phyloP scores from a whole-genome alignment of 495 filamentous ascomycete genomes.

The Hypoxylon cercidicola region DNA sequence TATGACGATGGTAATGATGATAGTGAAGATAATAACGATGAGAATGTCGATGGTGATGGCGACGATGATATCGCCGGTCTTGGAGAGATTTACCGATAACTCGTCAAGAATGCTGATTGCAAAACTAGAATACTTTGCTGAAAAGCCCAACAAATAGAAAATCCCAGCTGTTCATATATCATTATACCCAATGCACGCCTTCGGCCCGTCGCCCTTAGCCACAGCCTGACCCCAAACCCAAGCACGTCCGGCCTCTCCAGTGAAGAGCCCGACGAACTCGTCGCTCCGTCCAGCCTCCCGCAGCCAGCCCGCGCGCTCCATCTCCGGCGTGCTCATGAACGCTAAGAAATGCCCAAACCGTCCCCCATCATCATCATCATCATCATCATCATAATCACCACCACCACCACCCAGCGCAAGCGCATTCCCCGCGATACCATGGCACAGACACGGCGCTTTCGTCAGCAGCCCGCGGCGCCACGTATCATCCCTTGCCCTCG shows the following conservation, averaged over 20 bases:
- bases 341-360: slow-evolving; percentile 33
- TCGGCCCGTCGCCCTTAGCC: background rate
- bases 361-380: slow-evolving; percentile 8
- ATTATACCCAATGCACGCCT: slow-evolving; percentile 41
- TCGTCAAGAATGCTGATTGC: too few relatives aligned
- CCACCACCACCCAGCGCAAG: slow-evolving; percentile 43
- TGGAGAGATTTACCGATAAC: too few relatives aligned
- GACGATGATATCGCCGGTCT: too few relatives aligned
- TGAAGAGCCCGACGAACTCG: slow-evolving; percentile 29
- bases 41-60: too few relatives aligned
- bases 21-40: too few relatives aligned
- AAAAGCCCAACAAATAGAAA: background rate
- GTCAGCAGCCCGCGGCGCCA: slow-evolving; percentile 64
- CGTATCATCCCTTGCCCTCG: slow-evolving; percentile 57
- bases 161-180: slow-evolving; percentile 13
- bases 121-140: too few relatives aligned
- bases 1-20: too few relatives aligned
- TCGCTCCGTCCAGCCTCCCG: slow-evolving; percentile 2
- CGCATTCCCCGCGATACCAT: slow-evolving; percentile 72
- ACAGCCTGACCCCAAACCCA: slow-evolving; percentile 40
- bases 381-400: too few relatives aligned
- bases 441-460: slow-evolving; percentile 72
- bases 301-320: slow-evolving; percentile 17
- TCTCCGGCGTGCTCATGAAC: slow-evolving; percentile 31
- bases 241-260: slow-evolving; percentile 37